A percentile compares a stretch with the other conserved stretches of the same genome.
Conservation (phyloP, 2,329 filamentous ascomycete genomes). For the Alternaria triticimaculans region DNA sequence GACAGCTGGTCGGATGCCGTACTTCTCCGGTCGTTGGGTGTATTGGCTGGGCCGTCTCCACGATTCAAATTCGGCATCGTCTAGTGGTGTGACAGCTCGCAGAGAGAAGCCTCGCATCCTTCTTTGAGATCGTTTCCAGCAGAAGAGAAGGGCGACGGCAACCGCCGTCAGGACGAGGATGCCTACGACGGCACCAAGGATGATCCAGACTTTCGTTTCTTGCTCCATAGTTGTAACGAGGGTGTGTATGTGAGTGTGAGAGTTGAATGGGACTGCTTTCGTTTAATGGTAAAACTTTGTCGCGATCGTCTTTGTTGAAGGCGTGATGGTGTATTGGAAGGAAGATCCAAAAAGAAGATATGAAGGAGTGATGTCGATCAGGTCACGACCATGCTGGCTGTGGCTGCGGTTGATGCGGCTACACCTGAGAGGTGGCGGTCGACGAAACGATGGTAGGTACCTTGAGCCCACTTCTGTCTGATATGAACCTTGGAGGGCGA, state of each 20-base stretch:
- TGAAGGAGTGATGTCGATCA: slow-evolving; percentile 31
- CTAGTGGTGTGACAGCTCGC: slow-evolving; percentile 48
- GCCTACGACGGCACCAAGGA: slow-evolving; percentile 45
- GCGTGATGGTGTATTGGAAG: not conserved
- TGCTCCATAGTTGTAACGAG: slow-evolving; percentile 32
- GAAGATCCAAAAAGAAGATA: slow-evolving; percentile 22
- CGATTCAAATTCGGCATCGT: slow-evolving; percentile 51
- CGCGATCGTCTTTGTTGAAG: not conserved
- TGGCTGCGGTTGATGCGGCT: slow-evolving; percentile 27
- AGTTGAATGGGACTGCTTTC: not conserved
- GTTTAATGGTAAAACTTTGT: not conserved
- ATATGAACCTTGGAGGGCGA: slow-evolving; percentile 30
- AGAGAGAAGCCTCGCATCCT: slow-evolving; percentile 44
- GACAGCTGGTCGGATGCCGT: slow-evolving; percentile 39
- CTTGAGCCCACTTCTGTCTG: slow-evolving; percentile 26
- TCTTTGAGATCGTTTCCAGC: slow-evolving; percentile 43
- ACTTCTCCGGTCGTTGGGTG: slow-evolving; percentile 45
- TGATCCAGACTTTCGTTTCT: slow-evolving; percentile 46
- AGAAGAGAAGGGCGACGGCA: slow-evolving; percentile 39
- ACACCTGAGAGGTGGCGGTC: slow-evolving; percentile 19
- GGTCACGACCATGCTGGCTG: slow-evolving; percentile 36
- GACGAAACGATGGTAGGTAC: slow-evolving; percentile 28
- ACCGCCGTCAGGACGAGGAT: slow-evolving; percentile 38
- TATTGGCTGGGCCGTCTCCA: slow-evolving; percentile 50
- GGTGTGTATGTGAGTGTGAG: not conserved